phyloP scores from a whole-genome alignment of 2,329 filamentous ascomycete species.

The Bipolaris gigantea region DNA sequence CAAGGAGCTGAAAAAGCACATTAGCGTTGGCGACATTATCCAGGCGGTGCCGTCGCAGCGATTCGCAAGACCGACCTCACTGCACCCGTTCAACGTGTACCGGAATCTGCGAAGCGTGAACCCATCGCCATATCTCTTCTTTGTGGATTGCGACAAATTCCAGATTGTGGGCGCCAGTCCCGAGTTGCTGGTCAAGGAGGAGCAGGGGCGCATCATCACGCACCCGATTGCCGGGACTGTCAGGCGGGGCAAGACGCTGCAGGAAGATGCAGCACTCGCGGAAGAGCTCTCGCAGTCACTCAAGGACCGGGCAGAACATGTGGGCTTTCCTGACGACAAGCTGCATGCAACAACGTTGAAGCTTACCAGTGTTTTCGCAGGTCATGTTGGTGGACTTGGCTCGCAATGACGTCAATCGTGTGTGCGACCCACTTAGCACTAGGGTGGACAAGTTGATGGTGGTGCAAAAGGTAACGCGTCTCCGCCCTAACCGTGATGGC shows the following conservation, averaged over 20 bases:
- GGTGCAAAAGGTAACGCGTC: conserved; percentile 41
- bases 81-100: conserved; percentile 99
- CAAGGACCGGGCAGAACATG: conserved; percentile 68
- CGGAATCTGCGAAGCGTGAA: conserved; percentile 95
- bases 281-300: conserved; percentile 75
- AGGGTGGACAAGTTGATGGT: conserved; percentile 94
- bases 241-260: conserved; percentile 75
- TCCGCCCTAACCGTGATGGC: conserved; percentile 10
- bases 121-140: conserved; percentile 96
- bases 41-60: conserved; percentile 95
- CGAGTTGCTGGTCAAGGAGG: conserved; percentile 90
- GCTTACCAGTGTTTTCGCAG: conserved; percentile 53
- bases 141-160: conserved; percentile 87
- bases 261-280: conserved; percentile 80
- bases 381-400: conserved; percentile 98
- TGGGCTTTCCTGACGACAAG: conserved; percentile 19
- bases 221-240: conserved; percentile 97
- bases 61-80: conserved; percentile 81
- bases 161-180: conserved; percentile 94
- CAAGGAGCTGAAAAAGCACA: conserved; percentile 82
- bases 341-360: conserved; percentile 61
- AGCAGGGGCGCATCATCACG: conserved; percentile 84
- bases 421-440: conserved; percentile 87
- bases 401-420: conserved; percentile 93
- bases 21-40: conserved; percentile 90